Conservation (phyloP, 2,329 filamentous ascomycete genomes). For the Botrytis hyacinthi region DNA sequence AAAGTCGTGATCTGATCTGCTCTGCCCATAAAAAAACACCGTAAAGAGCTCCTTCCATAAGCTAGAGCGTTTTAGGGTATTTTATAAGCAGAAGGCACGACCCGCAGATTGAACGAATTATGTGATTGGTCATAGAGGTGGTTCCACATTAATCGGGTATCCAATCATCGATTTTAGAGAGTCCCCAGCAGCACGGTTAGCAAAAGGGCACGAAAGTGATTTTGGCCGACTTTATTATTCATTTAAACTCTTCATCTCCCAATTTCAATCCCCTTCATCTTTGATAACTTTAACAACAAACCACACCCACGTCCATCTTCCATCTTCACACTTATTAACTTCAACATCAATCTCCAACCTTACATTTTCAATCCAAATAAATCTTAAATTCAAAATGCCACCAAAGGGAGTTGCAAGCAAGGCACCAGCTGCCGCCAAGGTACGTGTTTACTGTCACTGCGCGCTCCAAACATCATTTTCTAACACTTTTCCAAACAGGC, state of each 20-base stretch:
- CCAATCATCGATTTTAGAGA: slow-evolving; percentile 5
- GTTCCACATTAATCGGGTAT: background rate
- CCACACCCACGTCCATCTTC: background rate
- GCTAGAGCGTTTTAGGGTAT: background rate
- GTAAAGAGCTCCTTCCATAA: background rate
- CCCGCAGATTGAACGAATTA: background rate
- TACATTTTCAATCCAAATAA: slow-evolving; percentile 36
- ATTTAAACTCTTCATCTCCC: slow-evolving; percentile 14
- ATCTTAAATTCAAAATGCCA: slow-evolving; percentile 69
- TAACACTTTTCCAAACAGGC: background rate
- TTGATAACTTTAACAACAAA: slow-evolving; percentile 12
- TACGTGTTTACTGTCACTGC: slow-evolving; percentile 39
- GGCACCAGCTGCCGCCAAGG: slow-evolving; percentile 78
- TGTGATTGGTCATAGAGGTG: background rate
- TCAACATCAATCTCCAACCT: background rate
- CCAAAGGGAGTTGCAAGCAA: slow-evolving; percentile 80
- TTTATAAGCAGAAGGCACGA: background rate
- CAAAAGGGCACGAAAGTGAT: background rate
- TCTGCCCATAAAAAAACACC: background rate
- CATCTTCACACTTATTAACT: background rate
- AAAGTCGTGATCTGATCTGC: background rate
- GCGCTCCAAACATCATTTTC: background rate
- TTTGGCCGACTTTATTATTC: background rate
- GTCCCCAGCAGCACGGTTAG: background rate
- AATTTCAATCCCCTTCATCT: background rate